Percentiles rank a stretch among this genome's conserved stretches.
These are phyloP conservation scores for Ochetophila trinervis DNA, from an alignment of 306 rosid species.

Conservation along the genomic window DNA sequence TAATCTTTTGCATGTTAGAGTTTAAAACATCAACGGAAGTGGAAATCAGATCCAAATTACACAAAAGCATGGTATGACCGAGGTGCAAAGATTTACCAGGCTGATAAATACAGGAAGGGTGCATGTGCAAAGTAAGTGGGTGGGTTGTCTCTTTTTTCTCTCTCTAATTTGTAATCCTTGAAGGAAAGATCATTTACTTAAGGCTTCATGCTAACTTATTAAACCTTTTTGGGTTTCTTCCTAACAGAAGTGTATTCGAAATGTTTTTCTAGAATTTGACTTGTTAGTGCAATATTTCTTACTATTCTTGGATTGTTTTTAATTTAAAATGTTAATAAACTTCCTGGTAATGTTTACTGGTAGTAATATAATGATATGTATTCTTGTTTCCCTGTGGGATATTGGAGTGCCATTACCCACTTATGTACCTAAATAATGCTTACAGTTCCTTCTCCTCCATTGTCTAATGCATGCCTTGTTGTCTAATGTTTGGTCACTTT, in stretches of 20 bases:
- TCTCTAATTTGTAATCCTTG: background rate
- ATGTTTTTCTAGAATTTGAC: too few species aligned
- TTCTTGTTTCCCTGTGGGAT: too few species aligned
- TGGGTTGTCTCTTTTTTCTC: constrained; percentile 18
- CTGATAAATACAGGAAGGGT: constrained; percentile 59
- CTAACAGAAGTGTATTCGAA: too few species aligned
- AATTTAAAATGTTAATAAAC: too few species aligned
- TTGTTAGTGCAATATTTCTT: too few species aligned
- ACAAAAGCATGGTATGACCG: constrained; percentile 70
- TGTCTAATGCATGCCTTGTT: background rate
- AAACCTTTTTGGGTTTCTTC: too few species aligned
- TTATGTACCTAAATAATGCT: background rate
- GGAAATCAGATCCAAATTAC: constrained; percentile 69
- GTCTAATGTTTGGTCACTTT: background rate
- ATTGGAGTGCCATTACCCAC: too few species aligned
- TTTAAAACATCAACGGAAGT: constrained; percentile 68
- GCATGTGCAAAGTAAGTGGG: constrained; percentile 73
- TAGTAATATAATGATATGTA: too few species aligned
- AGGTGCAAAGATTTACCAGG: constrained; percentile 57
- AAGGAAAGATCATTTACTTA: too few species aligned
- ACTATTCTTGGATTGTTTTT: too few species aligned
- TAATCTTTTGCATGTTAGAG: constrained; percentile 35
- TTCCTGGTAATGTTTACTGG: too few species aligned
- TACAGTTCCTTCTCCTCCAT: background rate
- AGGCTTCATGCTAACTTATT: too few species aligned